Evolutionary conservation across 176 grass and related monocot genomes (phyloP), one percentile per base, ranked within the genome.

Genomic region (Carex parvula): DNA sequence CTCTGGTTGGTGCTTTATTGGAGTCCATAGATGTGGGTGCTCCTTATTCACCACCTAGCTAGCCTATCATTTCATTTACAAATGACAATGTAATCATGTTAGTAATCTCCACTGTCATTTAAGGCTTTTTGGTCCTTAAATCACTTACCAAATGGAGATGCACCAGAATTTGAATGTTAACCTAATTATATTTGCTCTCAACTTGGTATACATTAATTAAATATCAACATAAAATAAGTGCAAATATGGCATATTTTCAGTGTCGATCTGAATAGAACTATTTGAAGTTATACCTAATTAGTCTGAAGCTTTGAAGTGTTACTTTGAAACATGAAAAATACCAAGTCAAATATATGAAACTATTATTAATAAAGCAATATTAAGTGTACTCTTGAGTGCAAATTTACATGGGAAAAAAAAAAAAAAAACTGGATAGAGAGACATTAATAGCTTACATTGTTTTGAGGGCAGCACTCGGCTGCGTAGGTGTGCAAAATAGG

Each of bases 201-300:
- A 50, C 7, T 22, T 22, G 41, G 1, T 26, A 3, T 22, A 24
- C 20, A 15, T 8, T 52, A 52, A 74, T 13, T 74, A 52, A 46
- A 65, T 65, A 30, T 65, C 70, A 52, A 13, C 69, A 72, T 72
- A 72, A 17, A 59, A 59, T 58, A 58, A 46, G 70, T 73, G 70
- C 18, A 73, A 73, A 73, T n/a, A 50, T 46, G 67, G 16, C 2
- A n/a, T 15, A 14, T 22, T 24, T 73, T 73, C n/a, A 48, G 41
- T 50, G 6, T 52, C 4, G 5, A 21, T 76, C 72, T 17, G 42
- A 52, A 74, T 70, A 10, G 1, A 50, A 48, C 4, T 73, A 10
- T 48, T 37, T 72, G 69, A 50, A 52, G n/a, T 22, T 15, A 66
- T 13, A 29, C 12, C 1, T 29, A 29, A 29, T 67, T n/a, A 26